A percentile compares a stretch with the other conserved stretches of the same genome.
Evolutionary conservation across 164 flowering plant species (phyloP).

Genomic region (Vitis rotundifolia): DNA sequence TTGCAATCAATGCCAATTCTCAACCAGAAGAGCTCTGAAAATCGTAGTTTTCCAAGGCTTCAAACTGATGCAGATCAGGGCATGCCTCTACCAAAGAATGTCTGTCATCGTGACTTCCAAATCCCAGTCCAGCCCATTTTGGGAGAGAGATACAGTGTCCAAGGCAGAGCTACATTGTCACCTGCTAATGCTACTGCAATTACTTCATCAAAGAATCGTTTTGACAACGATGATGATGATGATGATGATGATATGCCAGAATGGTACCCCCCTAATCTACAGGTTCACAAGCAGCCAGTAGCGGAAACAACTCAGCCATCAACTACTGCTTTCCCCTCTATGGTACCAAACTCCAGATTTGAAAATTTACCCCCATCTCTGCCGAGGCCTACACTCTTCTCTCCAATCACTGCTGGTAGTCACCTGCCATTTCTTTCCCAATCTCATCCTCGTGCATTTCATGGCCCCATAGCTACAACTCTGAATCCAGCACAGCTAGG

Average conservation of each 20-base stretch:
- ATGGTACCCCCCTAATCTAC: constrained; percentile 46
- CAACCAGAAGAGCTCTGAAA: constrained; percentile 4
- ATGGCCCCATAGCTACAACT: constrained; percentile 7
- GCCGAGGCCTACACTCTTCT: constrained; percentile 2
- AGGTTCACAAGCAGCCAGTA: constrained; percentile 10
- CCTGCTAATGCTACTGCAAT: neutral
- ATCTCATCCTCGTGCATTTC: constrained; percentile 12
- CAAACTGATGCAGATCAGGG: constrained; percentile 7
- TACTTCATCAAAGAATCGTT: constrained; percentile 19
- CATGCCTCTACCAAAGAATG: constrained; percentile 5
- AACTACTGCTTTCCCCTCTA: constrained; percentile 5
- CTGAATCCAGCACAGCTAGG: constrained; percentile 12
- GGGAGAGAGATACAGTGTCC: neutral
- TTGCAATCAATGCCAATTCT: neutral
- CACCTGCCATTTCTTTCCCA: constrained; percentile 11
- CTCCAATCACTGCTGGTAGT: constrained; percentile 5
- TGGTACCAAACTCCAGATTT: constrained; percentile 6
- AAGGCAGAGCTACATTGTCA: constrained; percentile 6
- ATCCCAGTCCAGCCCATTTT: neutral
- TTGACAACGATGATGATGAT: constrained; percentile 52
- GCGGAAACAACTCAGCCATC: constrained; percentile 5
- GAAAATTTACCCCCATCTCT: constrained; percentile 10
- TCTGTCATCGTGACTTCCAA: neutral
- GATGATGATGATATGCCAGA: constrained; percentile 66
- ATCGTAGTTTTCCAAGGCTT: neutral